These are phyloP conservation scores for Pestalotiopsis sp. DNA, from an alignment of 2,329 filamentous ascomycete species.

Conservation along the genomic window DNA sequence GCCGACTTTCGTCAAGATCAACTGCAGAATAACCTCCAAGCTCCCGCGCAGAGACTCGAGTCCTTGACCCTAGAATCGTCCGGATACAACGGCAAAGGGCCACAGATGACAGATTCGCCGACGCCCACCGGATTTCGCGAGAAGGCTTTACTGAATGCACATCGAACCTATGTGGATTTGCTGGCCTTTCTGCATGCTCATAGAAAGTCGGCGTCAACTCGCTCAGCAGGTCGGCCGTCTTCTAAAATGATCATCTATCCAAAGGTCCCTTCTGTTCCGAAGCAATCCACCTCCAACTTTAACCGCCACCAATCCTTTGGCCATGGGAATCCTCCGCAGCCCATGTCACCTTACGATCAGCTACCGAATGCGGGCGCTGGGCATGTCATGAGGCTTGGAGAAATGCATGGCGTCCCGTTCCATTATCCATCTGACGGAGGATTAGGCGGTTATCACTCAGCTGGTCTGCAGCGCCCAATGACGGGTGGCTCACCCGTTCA, in stretches of 20 bases:
- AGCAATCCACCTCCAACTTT: conserved; percentile 18
- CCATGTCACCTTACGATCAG: conserved; percentile 10
- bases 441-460: conserved; percentile 17
- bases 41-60: conserved; percentile 33
- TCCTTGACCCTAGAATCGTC: conserved; percentile 33
- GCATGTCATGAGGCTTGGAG: conserved; percentile 13
- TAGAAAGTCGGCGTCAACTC: conserved; percentile 50
- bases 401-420: conserved; percentile 20
- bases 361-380: neutral
- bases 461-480: conserved; percentile 23
- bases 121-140: conserved; percentile 61
- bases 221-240: conserved; percentile 38
- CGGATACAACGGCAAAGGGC: conserved; percentile 22
- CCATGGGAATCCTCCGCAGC: conserved; percentile 4
- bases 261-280: conserved; percentile 45
- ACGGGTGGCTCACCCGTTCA: conserved; percentile 44
- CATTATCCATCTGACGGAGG: conserved; percentile 28
- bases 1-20: conserved; percentile 39
- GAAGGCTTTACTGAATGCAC: conserved; percentile 69
- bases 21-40: conserved; percentile 23
- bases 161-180: conserved; percentile 72
- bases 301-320: conserved; percentile 21
- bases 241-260: conserved; percentile 58
- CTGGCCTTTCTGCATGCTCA: conserved; percentile 65
- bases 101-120: conserved; percentile 24